Base-by-base conservation (phyloP, 495 filamentous ascomycete species). In the Aspergillus ellipticus region DNA sequence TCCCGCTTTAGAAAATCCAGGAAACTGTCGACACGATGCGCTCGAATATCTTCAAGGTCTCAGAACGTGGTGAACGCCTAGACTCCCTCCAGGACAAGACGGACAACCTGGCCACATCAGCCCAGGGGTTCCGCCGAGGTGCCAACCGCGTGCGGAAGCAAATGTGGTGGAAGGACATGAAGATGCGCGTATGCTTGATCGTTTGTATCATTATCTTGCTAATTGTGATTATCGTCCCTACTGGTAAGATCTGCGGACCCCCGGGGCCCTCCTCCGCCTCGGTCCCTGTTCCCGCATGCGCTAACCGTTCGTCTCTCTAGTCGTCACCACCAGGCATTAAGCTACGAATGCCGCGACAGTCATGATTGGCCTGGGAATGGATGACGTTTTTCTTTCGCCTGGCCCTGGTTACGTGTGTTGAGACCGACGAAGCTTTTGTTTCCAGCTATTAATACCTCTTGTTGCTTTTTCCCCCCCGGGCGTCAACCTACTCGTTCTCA, bases 131-230 rank as follows among this genome's bases (percentile, higher is more conserved):
- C 82, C 90, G 92, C 62, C 85, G 91, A 53, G 92, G 94, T 55
- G 94, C 94, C 65, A 97, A 97, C 76, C 82, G 89, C 60, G 93
- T 97, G 54, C 84, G 93, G 63, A 97, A 97, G 82, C 79, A 91
- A 69, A 96, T 96, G 87, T 91, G 85, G 85, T 88, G 85, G 88
- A 89, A 92, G 83, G 93, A 98, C 72, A 96, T 97, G 91, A 96
- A 96, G 82, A 99, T 97, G 94, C 85, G 93, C 66, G 94, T 97
- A 76, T 97, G 92, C 72, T 77, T 99, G 64, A 88, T 91, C 56
- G 79, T 86, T 53, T 93, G 89, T 56, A 87, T 97, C 72, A 86
- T 96, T 64, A 77, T 97, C 51, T 75, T 97, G 58, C 79, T 97
- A 54, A 75, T 96, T 53, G 83, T 98, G 67, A 97, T 98, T 66